Evolutionary conservation across 768 basidiomycete genomes (phyloP).

Genomic region (Clathrus columnatus): DNA sequence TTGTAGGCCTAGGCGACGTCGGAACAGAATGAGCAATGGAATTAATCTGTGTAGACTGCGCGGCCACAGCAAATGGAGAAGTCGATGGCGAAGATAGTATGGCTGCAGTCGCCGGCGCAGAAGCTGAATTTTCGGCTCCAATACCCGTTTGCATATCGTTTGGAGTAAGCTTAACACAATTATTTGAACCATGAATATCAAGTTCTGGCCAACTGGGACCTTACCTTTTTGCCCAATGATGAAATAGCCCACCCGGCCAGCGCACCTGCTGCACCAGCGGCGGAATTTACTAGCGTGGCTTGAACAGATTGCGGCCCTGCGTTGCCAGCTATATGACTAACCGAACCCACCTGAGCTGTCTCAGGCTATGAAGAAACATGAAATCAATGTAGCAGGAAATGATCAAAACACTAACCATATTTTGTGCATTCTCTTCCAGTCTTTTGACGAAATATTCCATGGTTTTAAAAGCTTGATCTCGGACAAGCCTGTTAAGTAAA

Average conservation of each 20-base stretch:
- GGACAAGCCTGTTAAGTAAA: slow-evolving; percentile 55
- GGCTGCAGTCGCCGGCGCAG: slow-evolving; percentile 31
- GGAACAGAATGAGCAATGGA: background rate
- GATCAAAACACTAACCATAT: slow-evolving; percentile 55
- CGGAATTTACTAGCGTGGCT: slow-evolving; percentile 65
- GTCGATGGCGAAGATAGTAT: slow-evolving; percentile 8
- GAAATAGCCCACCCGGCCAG: slow-evolving; percentile 96
- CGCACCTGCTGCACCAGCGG: slow-evolving; percentile 85
- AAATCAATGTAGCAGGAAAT: background rate
- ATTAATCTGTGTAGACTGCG: background rate
- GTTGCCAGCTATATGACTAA: slow-evolving; percentile 13
- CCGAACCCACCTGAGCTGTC: slow-evolving; percentile 29
- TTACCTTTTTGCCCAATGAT: slow-evolving; percentile 74
- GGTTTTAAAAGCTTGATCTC: slow-evolving; percentile 94
- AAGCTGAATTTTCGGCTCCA: slow-evolving; percentile 31
- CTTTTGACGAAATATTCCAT: slow-evolving; percentile 80
- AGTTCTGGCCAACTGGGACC: slow-evolving; percentile 6
- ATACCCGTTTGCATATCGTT: slow-evolving; percentile 69
- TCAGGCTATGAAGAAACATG: slow-evolving; percentile 39
- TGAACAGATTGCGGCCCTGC: slow-evolving; percentile 19
- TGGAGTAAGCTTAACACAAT: slow-evolving; percentile 46
- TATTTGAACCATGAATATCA: background rate
- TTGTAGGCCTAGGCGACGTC: slow-evolving; percentile 13
- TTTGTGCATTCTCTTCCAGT: slow-evolving; percentile 66
- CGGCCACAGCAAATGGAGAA: background rate